Evolutionary conservation across 345 rosid species (phyloP), one percentile per base, ranked within the genome.

Genomic region (Aquilaria yunnanensis): DNA sequence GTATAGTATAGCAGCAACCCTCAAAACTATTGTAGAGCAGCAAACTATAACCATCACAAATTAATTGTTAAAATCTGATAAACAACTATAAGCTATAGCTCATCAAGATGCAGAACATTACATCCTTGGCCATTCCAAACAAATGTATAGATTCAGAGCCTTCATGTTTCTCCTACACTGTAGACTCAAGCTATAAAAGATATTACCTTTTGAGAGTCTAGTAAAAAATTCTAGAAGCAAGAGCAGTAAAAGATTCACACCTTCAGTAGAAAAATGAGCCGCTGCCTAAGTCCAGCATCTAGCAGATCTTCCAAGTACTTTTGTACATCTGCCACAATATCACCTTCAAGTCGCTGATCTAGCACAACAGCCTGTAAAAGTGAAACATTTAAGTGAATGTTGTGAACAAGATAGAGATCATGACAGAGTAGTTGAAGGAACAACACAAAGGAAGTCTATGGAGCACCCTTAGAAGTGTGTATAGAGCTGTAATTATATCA

Each of bases 281-380:
- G 86, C 56, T 90, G 82, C 69, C 98, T 82, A 61, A 93, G 87
- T 69, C 96, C 98, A 45, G 77, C 65, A 63, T 73, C 71, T 14
- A 90, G 73, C 59, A 93, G 80, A 78, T 90, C 89, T 78, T 90
- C 98, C 63, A 88, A 66, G 55, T 79, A 74, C 52, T 82, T 89
- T 67, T 88, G 96, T 67, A 93, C 80, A 66, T 88, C 97, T 73
- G 79, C 73, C 70, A 83, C 69, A 72, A 81, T 74, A 78, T 86
- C 96, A 53, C 78, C 80, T 72, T 86, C 96, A 67, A 79, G 77
- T 55, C 83, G 94, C 71, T 83, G 89, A 80, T 93, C 98, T 60
- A 90, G 89, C 61, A 93, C 95, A 70, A 83, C 85, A 68, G 97
- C 96, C 98, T 93, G 75, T 65, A 74, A 74, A 65, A 67, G 56